Evolutionary conservation across 1,139 yeast genomes (phyloP), one percentile per base, ranked within the genome.

Genomic region (Lizanozyma gosingica): DNA sequence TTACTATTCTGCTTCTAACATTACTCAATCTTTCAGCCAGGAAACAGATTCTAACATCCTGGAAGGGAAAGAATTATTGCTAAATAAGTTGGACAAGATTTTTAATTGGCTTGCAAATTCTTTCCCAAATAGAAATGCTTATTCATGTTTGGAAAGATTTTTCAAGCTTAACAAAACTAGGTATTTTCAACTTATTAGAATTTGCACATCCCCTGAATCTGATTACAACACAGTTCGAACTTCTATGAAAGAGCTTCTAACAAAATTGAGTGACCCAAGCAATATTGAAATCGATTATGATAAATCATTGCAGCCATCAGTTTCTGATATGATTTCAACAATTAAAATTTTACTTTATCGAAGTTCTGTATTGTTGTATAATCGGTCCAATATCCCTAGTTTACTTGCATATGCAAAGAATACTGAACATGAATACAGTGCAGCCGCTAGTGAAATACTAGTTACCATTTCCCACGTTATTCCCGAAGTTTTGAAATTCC

Each of bases 401-500:
- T 60, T 86, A 22, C 61, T 84, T 17, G 67, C 66, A 27, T 55
- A 67, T 22, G 65, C 80, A 4, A 69, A 68, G 40, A 65, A 66
- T 35, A n/a, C 55, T 0, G 39, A 52, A 2, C 57, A 61, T 36
- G 55, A 58, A 6, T 59, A 63, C 42, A 53, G 59, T 27, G 49
- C 59, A 1, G 51, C 63, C 1, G 72, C 87, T 0, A 75, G 75
- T 45, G 73, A 69, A 34, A 46, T 84, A 4, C 60, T 87, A 27
- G 79, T 77, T 45, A 69, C 75, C 35, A 73, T 86, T 4, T 80
- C 96, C 0, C 52, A 59, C 2, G 66, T 73, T 3, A 67, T 76
- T 37, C 95, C 96, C 0, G 73, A 73, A 15, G 77, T 83, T 1
- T 73, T 86, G 55, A 76, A 76, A 48, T 71, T 72, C 35, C 84